Evolutionary conservation across 768 basidiomycete species (phyloP), one percentile per base, ranked within the genome.

Genomic region (Strobilomyces dryophilus): DNA sequence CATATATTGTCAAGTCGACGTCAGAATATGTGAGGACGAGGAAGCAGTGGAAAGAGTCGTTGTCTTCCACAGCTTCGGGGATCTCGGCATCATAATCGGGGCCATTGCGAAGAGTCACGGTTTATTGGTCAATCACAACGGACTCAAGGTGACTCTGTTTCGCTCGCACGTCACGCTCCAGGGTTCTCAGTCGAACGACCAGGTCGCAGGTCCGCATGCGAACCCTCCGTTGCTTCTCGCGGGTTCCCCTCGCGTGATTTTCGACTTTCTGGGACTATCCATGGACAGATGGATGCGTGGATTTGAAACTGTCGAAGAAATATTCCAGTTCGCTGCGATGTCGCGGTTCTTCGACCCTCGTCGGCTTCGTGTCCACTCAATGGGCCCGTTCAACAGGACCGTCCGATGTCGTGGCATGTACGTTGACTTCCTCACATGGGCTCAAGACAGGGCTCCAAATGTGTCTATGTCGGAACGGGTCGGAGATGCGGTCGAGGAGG

Each of bases 1-100:
- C 34, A 49, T 68, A 44, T 71, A 68, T 47, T 62, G 67, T 39
- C 78, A 90, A 73, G 79, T 89, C 9, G 88, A 89, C 58, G 75
- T 88, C 15, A 76, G 80, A 55, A 77, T 84, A 4, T 85, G 84
- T 59, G 63, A 59, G 3, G 75, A 80, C 63, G 66, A 68, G 59
- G 74, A 69, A 18, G 80, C 80, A 60, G 80, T 70, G 66, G 73
- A 82, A 21, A 72, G 81, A 20, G 66, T 79, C 15, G 62, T 74
- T 21, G 79, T 86, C 66, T 79, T 79, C 60, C 76, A 81, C 52
- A 78, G 80, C 1, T 88, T 87, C 59, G 87, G 87, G 9, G 87
- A 88, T 59, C 73, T 88, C 17, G 83, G 83, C 0, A 85, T 87
- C 79, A 84, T 89, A 15, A 66, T 89, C 45, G 79, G 81, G 10